Base-by-base conservation (phyloP, 1,284 basidiomycete species). In the Puccinia coronata region DNA sequence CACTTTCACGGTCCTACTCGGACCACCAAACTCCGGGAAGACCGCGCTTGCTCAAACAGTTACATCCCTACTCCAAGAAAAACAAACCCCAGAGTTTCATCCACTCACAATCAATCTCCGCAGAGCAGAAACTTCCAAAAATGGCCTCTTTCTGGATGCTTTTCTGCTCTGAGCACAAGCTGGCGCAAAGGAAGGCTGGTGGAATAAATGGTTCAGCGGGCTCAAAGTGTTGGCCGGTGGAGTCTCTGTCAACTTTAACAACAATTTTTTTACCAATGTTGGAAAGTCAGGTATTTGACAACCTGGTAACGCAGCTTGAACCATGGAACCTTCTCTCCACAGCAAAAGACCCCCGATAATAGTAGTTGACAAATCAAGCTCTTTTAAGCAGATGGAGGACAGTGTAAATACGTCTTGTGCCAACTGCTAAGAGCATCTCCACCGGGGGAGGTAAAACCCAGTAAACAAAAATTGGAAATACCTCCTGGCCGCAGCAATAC, bases 361-460 rank as follows among this genome's bases (percentile, higher is more conserved):
- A 25, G 55, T 57, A 57, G 55, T 57, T 57, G 55, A 57, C 5
- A 12, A 57, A 57, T 20, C 55, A 57, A 57, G 28, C 55, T 57
- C n/a, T 25, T 57, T 57, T 57, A 57, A 57, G 25, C 55, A 25
- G 55, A 57, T 57, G 55, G 55, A 57, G 55, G 55, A 57, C n/a
- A 25, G 11, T 2, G 55, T 57, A 53, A n/a, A n/a, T n/a, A 43
- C 4, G 55, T 57, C 55, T 57, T 57, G 55, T 57, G 55, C 20
- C 55, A 25, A 57, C 20, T 57, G 4, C 55, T 12, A 9, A 57
- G n/a, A n/a, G n/a, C n/a, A n/a, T n/a, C n/a, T n/a, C n/a, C n/a
- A n/a, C n/a, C n/a, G n/a, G n/a, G n/a, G n/a, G n/a, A n/a, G n/a
- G n/a, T n/a, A n/a, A n/a, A n/a, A n/a, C n/a, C n/a, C n/a, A n/a